Conservation (phyloP, 75 land plant genomes). For the Selaginella tamariscina region DNA sequence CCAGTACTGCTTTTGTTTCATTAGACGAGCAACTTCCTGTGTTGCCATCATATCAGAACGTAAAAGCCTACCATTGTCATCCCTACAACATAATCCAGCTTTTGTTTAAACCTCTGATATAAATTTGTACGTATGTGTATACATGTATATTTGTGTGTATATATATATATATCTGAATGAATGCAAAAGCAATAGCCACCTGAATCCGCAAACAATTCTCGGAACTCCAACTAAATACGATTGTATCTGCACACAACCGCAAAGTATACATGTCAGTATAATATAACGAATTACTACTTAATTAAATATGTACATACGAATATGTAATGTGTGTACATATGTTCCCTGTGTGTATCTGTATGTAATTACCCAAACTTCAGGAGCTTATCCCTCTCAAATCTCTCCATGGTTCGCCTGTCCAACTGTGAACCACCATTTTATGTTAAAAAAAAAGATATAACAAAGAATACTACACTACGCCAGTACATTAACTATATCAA, state of each 20-base stretch:
- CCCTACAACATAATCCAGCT: too few species aligned
- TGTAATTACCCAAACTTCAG: slow-evolving; percentile 73
- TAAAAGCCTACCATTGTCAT: slow-evolving; percentile 67
- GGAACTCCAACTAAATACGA: slow-evolving; percentile 96
- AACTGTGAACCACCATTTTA: slow-evolving; percentile 28
- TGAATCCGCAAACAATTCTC: slow-evolving; percentile 75
- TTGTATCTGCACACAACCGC: slow-evolving; percentile 58
- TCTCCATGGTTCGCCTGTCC: slow-evolving; percentile 71
- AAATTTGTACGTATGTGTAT: background rate
- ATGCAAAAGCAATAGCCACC: slow-evolving; percentile 32
- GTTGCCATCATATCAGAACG: slow-evolving; percentile 67
- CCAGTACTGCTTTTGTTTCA: slow-evolving; percentile 88
- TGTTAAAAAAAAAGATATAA: background rate
- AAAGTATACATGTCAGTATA: slow-evolving; percentile 5
- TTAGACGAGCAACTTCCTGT: slow-evolving; percentile 76
- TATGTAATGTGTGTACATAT: background rate
- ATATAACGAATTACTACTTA: background rate
- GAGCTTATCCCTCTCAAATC: slow-evolving; percentile 72
- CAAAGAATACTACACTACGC: too few species aligned
- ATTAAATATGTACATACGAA: background rate
- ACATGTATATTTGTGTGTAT: background rate
- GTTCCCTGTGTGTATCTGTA: background rate
- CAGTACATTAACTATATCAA: too few species aligned
- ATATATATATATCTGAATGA: background rate
- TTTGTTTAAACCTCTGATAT: too few species aligned